Conservation (phyloP, 768 basidiomycete species). For the Hebeloma cylindrosporum region DNA sequence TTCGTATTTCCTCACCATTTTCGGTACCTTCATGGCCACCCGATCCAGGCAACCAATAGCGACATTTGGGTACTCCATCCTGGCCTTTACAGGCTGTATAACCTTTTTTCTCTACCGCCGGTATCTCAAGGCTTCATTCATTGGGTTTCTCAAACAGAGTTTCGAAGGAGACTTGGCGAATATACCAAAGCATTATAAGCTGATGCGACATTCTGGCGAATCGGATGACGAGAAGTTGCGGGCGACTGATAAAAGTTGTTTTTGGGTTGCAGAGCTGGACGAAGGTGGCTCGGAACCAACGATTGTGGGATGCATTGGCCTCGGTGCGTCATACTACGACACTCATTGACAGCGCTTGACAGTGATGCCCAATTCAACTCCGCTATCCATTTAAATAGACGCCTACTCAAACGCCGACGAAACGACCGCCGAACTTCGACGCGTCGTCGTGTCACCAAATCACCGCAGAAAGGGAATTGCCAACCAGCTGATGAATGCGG, state of each 20-base stretch:
- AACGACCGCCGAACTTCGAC: slow-evolving; percentile 23
- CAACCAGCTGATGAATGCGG: slow-evolving; percentile 11
- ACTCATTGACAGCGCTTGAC: too few relatives aligned
- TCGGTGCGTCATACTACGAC: slow-evolving; percentile 15
- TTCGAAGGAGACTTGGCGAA: slow-evolving; percentile 22
- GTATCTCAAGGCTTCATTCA: slow-evolving; percentile 10
- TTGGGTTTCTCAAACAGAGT: slow-evolving; percentile 1
- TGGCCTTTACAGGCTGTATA: neutral
- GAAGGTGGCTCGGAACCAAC: neutral
- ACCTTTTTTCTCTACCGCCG: slow-evolving; percentile 15
- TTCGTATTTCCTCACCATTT: slow-evolving; percentile 12
- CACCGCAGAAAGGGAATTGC: slow-evolving; percentile 25
- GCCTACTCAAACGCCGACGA: slow-evolving; percentile 11
- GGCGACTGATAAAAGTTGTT: slow-evolving; percentile 15
- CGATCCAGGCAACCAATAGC: neutral
- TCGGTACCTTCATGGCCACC: slow-evolving; percentile 4
- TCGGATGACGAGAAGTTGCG: neutral
- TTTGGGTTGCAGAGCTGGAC: slow-evolving; percentile 26
- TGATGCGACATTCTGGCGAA: neutral
- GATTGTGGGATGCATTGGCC: slow-evolving; percentile 22
- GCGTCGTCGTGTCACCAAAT: slow-evolving; percentile 25
- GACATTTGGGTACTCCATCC: slow-evolving; percentile 5
- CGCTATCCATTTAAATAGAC: neutral
- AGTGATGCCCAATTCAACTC: too few relatives aligned
- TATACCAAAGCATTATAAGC: slow-evolving; percentile 19